Conservation (phyloP, 305 asterid genomes). For the Fraxinus platypoda region DNA sequence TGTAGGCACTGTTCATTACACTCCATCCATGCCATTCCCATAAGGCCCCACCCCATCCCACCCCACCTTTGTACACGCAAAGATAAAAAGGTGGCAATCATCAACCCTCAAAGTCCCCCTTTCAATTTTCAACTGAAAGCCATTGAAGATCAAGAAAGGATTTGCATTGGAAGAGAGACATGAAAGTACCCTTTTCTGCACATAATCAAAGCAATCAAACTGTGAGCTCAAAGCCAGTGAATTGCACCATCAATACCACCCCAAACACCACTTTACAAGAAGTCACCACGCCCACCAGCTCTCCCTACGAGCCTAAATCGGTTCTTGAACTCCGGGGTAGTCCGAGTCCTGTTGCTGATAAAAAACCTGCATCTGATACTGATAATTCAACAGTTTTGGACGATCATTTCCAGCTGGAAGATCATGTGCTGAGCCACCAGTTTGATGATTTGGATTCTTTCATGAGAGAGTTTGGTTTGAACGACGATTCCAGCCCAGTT, state of each 20-base stretch:
- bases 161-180: constrained; percentile 36
- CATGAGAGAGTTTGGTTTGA: constrained; percentile 86
- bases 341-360: constrained; percentile 59
- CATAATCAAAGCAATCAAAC: constrained; percentile 37
- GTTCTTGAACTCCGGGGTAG: constrained; percentile 84
- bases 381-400: constrained; percentile 25
- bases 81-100: constrained; percentile 60
- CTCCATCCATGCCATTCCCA: neutral
- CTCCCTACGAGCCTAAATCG: constrained; percentile 87
- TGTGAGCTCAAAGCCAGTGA: constrained; percentile 32
- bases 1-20: neutral
- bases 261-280: constrained; percentile 15
- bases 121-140: constrained; percentile 20
- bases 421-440: constrained; percentile 57
- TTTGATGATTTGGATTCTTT: constrained; percentile 79
- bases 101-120: constrained; percentile 41
- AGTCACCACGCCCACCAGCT: constrained; percentile 13
- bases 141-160: constrained; percentile 12
- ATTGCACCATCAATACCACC: constrained; percentile 8
- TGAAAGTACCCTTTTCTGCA: constrained; percentile 90
- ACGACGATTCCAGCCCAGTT: constrained; percentile 53
- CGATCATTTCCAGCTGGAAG: constrained; percentile 66
- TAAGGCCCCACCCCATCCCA: constrained; percentile 5
- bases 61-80: constrained; percentile 44
- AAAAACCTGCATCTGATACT: constrained; percentile 33